Conservation (phyloP, 129 eudicot genomes). For the Centrapalus pauciflorus region DNA sequence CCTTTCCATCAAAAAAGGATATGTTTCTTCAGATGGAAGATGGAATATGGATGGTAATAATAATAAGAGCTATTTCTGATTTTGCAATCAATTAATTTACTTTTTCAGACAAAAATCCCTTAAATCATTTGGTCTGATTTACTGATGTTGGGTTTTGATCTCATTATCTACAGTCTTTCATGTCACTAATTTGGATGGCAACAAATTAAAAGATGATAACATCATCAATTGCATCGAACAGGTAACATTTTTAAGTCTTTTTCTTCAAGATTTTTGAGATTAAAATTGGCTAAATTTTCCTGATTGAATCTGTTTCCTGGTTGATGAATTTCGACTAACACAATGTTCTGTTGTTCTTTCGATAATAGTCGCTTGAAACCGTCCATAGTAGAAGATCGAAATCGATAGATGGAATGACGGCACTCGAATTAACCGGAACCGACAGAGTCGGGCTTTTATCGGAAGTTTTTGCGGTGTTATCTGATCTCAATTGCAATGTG, state of each 20-base stretch:
- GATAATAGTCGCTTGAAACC: slow-evolving; percentile 68
- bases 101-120: background rate
- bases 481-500: slow-evolving; percentile 57
- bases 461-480: slow-evolving; percentile 77
- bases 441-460: slow-evolving; percentile 86
- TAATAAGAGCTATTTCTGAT: too few species aligned
- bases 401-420: slow-evolving; percentile 59
- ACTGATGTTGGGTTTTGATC: slow-evolving; percentile 23
- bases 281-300: too few species aligned
- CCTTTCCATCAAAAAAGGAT: slow-evolving; percentile 84
- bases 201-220: slow-evolving; percentile 65
- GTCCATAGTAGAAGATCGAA: slow-evolving; percentile 46
- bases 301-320: background rate
- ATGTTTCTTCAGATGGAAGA: slow-evolving; percentile 88
- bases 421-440: slow-evolving; percentile 75
- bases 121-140: slow-evolving; percentile 23
- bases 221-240: slow-evolving; percentile 73
- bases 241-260: too few species aligned
- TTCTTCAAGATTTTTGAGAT: too few species aligned
- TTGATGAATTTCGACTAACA: background rate
- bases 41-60: slow-evolving; percentile 99
- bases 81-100: background rate
- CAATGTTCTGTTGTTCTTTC: background rate
- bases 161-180: slow-evolving; percentile 67
- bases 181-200: slow-evolving; percentile 80